Evolutionary conservation across 371 early-diverging fungal species (phyloP).

Genomic region (Lichtheimia ramosa): DNA sequence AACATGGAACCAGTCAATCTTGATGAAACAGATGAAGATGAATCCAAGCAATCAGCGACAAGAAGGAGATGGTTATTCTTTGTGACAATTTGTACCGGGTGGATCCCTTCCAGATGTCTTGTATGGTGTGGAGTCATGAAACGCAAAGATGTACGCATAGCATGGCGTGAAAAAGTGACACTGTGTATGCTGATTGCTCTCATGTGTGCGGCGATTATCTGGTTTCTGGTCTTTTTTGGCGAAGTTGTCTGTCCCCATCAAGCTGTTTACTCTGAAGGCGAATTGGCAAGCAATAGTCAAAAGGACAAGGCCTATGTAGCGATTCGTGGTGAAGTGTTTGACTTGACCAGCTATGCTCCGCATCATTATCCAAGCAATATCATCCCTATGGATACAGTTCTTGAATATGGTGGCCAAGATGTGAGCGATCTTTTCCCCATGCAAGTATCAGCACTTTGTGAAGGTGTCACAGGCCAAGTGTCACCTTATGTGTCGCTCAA

Average conservation of each 20-base stretch:
- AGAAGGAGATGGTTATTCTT: conserved; percentile 79
- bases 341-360: conserved; percentile 61
- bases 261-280: conserved; percentile 63
- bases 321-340: conserved; percentile 76
- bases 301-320: conserved; percentile 50
- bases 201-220: conserved; percentile 77
- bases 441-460: conserved; percentile 62
- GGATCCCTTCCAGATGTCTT: conserved; percentile 74
- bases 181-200: conserved; percentile 85
- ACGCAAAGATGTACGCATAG: conserved; percentile 81
- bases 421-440: conserved; percentile 70
- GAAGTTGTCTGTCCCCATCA: conserved; percentile 86
- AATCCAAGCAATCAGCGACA: conserved; percentile 30
- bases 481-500: conserved; percentile 38
- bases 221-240: conserved; percentile 89
- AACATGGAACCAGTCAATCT: conserved; percentile 18
- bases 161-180: conserved; percentile 96
- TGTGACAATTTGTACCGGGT: conserved; percentile 87
- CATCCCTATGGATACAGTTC: conserved; percentile 46
- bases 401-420: conserved; percentile 68
- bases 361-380: conserved; percentile 55
- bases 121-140: conserved; percentile 74
- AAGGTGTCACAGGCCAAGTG: conserved; percentile 26
- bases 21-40: conserved; percentile 49
- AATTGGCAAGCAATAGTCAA: conserved; percentile 48